Base-by-base conservation (phyloP, 768 basidiomycete species). In the Rhodotorula paludigena region DNA sequence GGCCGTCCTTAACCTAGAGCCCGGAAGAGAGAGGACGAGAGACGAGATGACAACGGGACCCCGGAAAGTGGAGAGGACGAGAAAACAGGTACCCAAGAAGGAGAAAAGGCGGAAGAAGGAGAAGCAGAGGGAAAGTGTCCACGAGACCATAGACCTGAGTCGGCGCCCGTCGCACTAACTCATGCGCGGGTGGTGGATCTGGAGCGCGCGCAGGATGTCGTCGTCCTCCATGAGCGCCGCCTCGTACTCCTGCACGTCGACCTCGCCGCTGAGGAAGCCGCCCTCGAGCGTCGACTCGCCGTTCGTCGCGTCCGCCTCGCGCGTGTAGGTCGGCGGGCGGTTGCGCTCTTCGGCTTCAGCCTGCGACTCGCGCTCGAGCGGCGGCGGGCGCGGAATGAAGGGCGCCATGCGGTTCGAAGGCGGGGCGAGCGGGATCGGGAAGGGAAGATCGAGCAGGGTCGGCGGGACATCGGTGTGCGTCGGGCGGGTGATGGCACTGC, bases 361-460 rank as follows among this genome's bases (percentile, higher is more conserved):
- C 23, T 12, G 30, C 12, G 36, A 28, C 23, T 59, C 57, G 33
- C 1, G 7, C 6, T 59, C 57, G 57, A 68, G 58, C 5, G 62
- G 38, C 6, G 67, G 67, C 5, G 67, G 67, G 14, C 61, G 67
- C 9, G 57, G 61, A 38, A 68, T 45, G 20, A 62, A 49, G 23
- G 59, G 39, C 28, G 53, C 59, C 45, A 63, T 53, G 42, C 63
- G 52, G 20, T 52, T 42, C 11, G 67, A 68, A 2, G 57, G 36
- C 2, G 61, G 67, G 3, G 67, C 62, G 28, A 33, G 53, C 4
- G 67, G 67, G 49, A 68, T 52, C 0, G 67, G 67, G 38, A 45
- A 63, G n/a, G 67, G 67, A 11, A 68, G 52, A 47, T 68, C 67
- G 47, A 60, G 62, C 10, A 68, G 57, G 7, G 63, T 21, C 1